Base-by-base conservation (phyloP, 805 yeast genomes). In the Sugiyamaella smithiae region DNA sequence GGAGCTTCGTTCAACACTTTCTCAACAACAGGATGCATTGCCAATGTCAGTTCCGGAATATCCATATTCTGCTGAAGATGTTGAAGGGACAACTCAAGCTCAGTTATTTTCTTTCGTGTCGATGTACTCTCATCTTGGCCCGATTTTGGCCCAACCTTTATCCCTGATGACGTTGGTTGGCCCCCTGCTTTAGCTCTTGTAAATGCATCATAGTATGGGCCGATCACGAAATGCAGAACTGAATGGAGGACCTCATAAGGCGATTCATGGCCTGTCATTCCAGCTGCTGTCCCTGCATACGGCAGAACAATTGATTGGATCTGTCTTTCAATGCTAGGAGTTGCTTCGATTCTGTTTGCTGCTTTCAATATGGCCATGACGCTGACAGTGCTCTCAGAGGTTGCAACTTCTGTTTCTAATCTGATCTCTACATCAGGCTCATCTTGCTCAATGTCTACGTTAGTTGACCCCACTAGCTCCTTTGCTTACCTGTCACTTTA, bases 11-110 rank as follows among this genome's bases (percentile, higher is more conserved):
- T 62, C 1, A 77, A 60, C 2, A 74, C 71, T 0, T 65, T 62
- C 40, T 64, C 70, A 3, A 88, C 66, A 5, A 62, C 60, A 0
- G 81, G 78, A 57, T 85, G 88, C 1, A 78, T 69, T 0, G 76
- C 58, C 1, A 74, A 57, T 1, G 70, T 53, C 14, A 89, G 65
- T 55, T 85, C 82, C 0, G 96, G 96, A 1, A 80, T 73, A 38
- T 81, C 84, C 19, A 84, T 76, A 23, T 80, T 73, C 50, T 82
- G 84, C 54, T 84, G 84, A 12, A 87, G 66, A 58, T 84, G 82
- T 50, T 80, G 81, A 9, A 89, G 67, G 0, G 91, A 81, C 14
- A 78, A 60, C 0, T 85, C 78, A 19, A 89, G 67, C 50, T 88
- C 96, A 29, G 77, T 74, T 46, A 88, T 73, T 58, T 81, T 84